A percentile compares a stretch with the other conserved stretches of the same genome.
These are phyloP conservation scores for Plasmodium vinckei DNA, from an alignment of 169 alveolate genomes.

Conservation along the genomic window DNA sequence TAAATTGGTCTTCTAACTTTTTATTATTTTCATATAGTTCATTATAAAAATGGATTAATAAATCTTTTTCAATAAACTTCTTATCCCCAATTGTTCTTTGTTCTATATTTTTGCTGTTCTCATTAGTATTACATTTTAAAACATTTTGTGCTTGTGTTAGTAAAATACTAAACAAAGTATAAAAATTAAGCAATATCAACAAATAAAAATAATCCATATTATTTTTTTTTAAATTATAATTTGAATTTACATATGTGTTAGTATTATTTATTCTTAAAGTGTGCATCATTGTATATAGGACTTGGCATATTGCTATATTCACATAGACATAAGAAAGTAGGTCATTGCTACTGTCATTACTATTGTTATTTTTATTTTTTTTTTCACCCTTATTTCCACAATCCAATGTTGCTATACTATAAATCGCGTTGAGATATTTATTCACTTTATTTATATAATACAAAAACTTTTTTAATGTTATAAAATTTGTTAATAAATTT, in stretches of 20 bases:
- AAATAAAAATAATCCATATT: slow-evolving; percentile 59
- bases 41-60: not conserved
- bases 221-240: slow-evolving; percentile 41
- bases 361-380: not conserved
- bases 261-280: slow-evolving; percentile 61
- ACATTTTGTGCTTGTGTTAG: not conserved
- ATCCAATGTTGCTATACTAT: not conserved
- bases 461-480: slow-evolving; percentile 30
- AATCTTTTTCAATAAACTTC: not conserved
- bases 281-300: slow-evolving; percentile 26
- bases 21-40: slow-evolving; percentile 5
- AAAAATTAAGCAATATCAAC: slow-evolving; percentile 42
- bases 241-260: slow-evolving; percentile 21
- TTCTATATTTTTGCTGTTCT: not conserved
- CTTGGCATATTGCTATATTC: slow-evolving; percentile 38
- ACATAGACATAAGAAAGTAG: not conserved
- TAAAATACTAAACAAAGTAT: slow-evolving; percentile 5
- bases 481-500: not conserved
- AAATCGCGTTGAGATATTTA: slow-evolving; percentile 12
- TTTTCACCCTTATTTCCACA: not conserved
- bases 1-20: not conserved
- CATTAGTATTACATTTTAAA: not conserved
- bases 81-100: not conserved
- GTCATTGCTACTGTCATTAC: not conserved
- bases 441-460: slow-evolving; percentile 33